Evolutionary conservation across 495 filamentous ascomycete species (phyloP).

Genomic region (Annulohypoxylon bovei): DNA sequence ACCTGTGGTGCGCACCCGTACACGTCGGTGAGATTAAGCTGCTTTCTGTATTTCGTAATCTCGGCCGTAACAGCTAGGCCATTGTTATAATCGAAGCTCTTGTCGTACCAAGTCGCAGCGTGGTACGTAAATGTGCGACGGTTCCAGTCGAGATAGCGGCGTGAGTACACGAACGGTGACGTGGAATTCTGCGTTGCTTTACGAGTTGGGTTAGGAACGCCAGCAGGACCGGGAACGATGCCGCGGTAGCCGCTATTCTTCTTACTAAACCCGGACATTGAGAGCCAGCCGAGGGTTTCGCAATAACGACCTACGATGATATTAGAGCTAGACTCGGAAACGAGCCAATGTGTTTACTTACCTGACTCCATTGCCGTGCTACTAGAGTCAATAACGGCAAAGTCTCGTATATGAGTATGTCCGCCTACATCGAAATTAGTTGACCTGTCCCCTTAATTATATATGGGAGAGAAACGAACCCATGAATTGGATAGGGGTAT

Average conservation of each 20-base stretch:
- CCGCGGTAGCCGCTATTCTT: conserved; percentile 44
- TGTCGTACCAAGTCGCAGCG: conserved; percentile 63
- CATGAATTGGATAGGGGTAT: conserved; percentile 77
- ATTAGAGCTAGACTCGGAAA: not conserved
- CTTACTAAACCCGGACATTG: conserved; percentile 70
- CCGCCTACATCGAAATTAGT: conserved; percentile 55
- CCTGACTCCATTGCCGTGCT: conserved; percentile 78
- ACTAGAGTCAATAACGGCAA: conserved; percentile 73
- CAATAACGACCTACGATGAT: conserved; percentile 70
- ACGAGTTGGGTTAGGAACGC: conserved; percentile 58
- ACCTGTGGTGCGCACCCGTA: conserved; percentile 76
- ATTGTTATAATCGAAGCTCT: conserved; percentile 72
- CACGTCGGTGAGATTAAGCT: conserved; percentile 68
- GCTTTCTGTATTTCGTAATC: conserved; percentile 69
- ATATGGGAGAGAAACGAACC: conserved; percentile 38
- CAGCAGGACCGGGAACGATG: conserved; percentile 46
- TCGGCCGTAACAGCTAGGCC: conserved; percentile 71
- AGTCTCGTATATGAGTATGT: conserved; percentile 85
- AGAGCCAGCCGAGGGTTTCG: conserved; percentile 87
- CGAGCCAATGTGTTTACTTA: conserved; percentile 15
- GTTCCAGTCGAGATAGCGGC: conserved; percentile 89
- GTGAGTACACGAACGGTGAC: conserved; percentile 62
- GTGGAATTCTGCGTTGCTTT: conserved; percentile 48
- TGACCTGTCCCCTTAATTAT: not conserved
- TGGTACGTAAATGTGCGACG: conserved; percentile 80